Conservation (phyloP, 2,329 filamentous ascomycete genomes). For the Cladosporium austrohemisphaericum region DNA sequence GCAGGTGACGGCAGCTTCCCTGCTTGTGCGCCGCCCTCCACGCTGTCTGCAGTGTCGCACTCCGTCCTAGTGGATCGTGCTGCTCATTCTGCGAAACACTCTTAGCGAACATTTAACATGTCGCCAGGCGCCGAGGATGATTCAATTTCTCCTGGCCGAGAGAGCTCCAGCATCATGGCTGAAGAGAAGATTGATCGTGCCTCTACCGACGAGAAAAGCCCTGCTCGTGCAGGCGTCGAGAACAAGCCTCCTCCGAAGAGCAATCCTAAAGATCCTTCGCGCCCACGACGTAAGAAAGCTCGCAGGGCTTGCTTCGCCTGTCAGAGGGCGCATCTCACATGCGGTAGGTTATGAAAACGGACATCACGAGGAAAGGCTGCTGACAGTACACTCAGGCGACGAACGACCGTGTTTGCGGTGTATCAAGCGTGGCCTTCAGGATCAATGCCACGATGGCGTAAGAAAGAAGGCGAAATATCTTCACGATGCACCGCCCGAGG, state of each 20-base stretch:
- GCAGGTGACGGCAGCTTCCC: constrained; percentile 12
- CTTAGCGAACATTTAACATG: constrained; percentile 39
- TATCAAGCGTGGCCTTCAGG: constrained; percentile 86
- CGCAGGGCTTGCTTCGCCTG: constrained; percentile 93
- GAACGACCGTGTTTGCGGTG: constrained; percentile 91
- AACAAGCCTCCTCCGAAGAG: constrained; percentile 32
- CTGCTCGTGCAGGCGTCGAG: constrained; percentile 32
- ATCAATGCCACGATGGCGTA: constrained; percentile 91
- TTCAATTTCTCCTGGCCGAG: constrained; percentile 43
- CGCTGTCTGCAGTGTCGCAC: constrained; percentile 11
- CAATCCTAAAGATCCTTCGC: constrained; percentile 78
- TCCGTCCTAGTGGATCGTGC: constrained; percentile 7
- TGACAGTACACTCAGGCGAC: constrained; percentile 62
- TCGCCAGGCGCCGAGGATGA: constrained; percentile 47
- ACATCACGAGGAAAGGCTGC: constrained; percentile 19
- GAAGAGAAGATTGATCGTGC: constrained; percentile 39
- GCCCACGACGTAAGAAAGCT: constrained; percentile 92
- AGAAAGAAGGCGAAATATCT: constrained; percentile 99
- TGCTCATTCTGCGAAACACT: constrained; percentile 11
- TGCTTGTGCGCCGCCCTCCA: constrained; percentile 13
- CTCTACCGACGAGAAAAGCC: constrained; percentile 36
- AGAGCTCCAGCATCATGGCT: constrained; percentile 42
- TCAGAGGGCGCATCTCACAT: constrained; percentile 94
- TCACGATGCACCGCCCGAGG: constrained; percentile 88
- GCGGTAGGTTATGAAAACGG: constrained; percentile 65